Conservation (phyloP, 129 eudicot genomes). For the Flaveria bidentis region DNA sequence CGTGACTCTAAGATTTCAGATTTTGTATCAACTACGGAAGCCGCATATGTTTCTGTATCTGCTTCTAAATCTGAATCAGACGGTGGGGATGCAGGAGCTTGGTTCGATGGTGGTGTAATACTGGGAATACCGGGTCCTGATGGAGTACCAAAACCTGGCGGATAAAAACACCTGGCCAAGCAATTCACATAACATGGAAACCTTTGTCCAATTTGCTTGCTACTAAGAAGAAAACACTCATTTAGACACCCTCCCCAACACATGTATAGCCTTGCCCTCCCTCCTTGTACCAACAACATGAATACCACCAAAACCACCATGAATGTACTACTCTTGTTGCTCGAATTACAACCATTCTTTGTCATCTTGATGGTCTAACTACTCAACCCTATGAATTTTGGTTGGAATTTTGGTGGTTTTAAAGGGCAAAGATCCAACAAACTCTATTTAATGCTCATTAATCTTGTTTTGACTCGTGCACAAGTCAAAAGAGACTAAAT, state of each 20-base stretch:
- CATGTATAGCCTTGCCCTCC: constrained; percentile 21
- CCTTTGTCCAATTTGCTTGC: constrained; percentile 1
- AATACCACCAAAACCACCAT: constrained; percentile 14
- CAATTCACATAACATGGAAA: constrained; percentile 33
- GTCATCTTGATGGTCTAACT: constrained; percentile 15
- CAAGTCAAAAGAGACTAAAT: background rate
- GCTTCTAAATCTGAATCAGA: constrained; percentile 17
- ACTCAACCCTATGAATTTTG: background rate
- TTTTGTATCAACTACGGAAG: background rate
- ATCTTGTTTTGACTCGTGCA: background rate
- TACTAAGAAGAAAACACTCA: constrained; percentile 23
- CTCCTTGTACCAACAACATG: constrained; percentile 27
- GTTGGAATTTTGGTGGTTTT: background rate
- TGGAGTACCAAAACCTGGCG: background rate
- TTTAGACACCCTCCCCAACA: constrained; percentile 40
- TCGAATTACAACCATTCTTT: constrained; percentile 15
- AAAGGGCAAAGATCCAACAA: constrained; percentile 5
- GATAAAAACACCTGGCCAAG: constrained; percentile 22
- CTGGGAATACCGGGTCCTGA: background rate
- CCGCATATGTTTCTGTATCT: background rate
- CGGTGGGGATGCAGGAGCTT: constrained; percentile 13
- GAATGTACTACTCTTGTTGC: constrained; percentile 3
- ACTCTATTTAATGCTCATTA: constrained; percentile 26
- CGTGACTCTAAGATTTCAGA: background rate
- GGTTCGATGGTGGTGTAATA: background rate